Base-by-base conservation (phyloP, 208 protist genomes). In the Acanthamoeba sp. region DNA sequence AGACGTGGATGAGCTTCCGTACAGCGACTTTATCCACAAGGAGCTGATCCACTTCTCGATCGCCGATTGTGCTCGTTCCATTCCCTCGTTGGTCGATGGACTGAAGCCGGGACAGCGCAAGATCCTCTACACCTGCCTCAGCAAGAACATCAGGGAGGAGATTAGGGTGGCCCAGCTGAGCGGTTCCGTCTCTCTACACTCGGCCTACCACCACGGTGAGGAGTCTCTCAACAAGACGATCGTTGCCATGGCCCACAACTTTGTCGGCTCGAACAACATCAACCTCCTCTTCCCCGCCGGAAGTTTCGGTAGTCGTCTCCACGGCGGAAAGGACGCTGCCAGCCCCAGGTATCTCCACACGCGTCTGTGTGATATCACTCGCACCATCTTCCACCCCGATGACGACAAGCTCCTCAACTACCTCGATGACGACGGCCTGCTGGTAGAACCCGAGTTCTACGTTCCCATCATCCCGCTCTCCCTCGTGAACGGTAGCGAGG, bases 171-270 rank as follows among this genome's bases (percentile, higher is more conserved):
- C 99, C 14, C 99, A 99, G 98, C 98, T 99, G 10, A 97, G 98
- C 64, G 99, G 99, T 92, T 99, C 99, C 97, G 93, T 97, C 2
- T 84, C 38, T 10, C 50, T 80, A 18, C 55, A 76, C 92, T 98
- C 98, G 10, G 99, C 99, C 16, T 99, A 99, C 98, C 99, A 99
- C 96, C 99, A 99, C 96, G 99, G 99, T 62, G 99, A 99, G 97
- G 94, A 97, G 88, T 98, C 97, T 6, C 97, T 99, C 2, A 97
- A 97, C n/a, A 96, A 98, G 78, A 99, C 99, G 16, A 99, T 99
- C 82, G 97, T 99, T 9, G 98, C 96, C 82, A 98, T 99, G 98
- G 99, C 99, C 40, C 99, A 99, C 97, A 98, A 99, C 94, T 99
- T 98, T 96, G 98, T 99, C 7, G 99, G 99, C 69, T 98, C 97